Conservation (phyloP, 116 monocot genomes). For the Papilionanthe hybrid region DNA sequence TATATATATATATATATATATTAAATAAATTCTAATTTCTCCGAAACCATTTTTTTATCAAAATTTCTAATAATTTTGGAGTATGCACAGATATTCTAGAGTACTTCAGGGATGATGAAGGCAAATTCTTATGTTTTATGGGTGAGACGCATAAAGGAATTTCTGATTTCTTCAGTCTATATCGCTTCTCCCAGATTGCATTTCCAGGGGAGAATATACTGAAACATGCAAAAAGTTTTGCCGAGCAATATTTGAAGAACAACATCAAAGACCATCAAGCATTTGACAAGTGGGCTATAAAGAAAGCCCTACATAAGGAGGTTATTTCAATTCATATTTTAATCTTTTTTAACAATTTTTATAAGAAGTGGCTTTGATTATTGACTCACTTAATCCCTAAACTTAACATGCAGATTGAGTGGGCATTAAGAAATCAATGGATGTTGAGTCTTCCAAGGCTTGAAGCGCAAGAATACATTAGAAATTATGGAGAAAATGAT, state of each 20-base stretch:
- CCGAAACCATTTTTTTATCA: too few relatives aligned
- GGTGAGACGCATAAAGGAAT: slow-evolving; percentile 28
- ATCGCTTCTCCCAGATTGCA: slow-evolving; percentile 23
- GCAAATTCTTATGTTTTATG: slow-evolving; percentile 15
- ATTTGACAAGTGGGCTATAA: slow-evolving; percentile 26
- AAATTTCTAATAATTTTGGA: not conserved
- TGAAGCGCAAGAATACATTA: slow-evolving; percentile 18
- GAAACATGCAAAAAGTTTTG: slow-evolving; percentile 23
- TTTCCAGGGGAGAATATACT: slow-evolving; percentile 31
- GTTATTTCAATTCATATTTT: not conserved
- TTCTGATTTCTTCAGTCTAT: slow-evolving; percentile 25
- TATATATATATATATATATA: too few relatives aligned
- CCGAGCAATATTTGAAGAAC: slow-evolving; percentile 7
- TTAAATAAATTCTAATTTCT: too few relatives aligned
- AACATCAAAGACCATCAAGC: slow-evolving; percentile 10
- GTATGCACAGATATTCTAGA: slow-evolving; percentile 14
- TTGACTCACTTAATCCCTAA: not conserved
- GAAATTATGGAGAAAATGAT: slow-evolving; percentile 23
- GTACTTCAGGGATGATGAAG: slow-evolving; percentile 19
- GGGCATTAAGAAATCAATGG: slow-evolving; percentile 19
- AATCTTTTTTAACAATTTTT: not conserved
- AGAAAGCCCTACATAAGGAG: slow-evolving; percentile 24
- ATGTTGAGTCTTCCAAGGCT: slow-evolving; percentile 15
- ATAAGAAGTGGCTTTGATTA: not conserved
- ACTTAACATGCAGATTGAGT: slow-evolving; percentile 6